These are phyloP conservation scores for Dichotomopilus funicola DNA, from an alignment of 2,329 filamentous ascomycete species.

Conservation along the genomic window DNA sequence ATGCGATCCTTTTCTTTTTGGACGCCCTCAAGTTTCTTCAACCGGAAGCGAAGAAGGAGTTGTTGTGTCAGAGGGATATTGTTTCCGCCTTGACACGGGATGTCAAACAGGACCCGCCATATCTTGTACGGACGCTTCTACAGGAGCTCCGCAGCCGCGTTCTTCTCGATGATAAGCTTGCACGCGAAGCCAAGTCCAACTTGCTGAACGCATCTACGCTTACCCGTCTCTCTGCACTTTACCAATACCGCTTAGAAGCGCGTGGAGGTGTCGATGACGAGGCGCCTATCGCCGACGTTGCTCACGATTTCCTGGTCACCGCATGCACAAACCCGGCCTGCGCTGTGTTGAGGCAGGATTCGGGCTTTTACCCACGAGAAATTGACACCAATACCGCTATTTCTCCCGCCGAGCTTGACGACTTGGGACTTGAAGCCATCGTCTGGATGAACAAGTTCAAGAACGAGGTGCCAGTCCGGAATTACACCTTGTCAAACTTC, in stretches of 20 bases:
- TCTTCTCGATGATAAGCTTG: conserved; percentile 66
- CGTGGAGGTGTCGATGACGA: conserved; percentile 32
- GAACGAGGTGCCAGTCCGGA: conserved; percentile 66
- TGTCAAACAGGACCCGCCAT: conserved; percentile 69
- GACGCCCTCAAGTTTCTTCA: conserved; percentile 73
- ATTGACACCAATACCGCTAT: conserved; percentile 48
- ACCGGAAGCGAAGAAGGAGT: conserved; percentile 69
- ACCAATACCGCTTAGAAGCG: conserved; percentile 51
- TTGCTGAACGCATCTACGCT: conserved; percentile 71
- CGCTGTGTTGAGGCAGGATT: conserved; percentile 69
- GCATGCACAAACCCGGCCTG: conserved; percentile 67
- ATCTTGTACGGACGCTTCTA: conserved; percentile 69
- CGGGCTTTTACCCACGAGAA: conserved; percentile 77
- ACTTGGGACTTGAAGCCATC: conserved; percentile 62
- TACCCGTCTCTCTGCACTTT: conserved; percentile 64
- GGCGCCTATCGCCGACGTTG: conserved; percentile 55
- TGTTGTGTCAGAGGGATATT: conserved; percentile 70
- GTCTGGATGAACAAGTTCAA: conserved; percentile 63
- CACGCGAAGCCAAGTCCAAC: conserved; percentile 66
- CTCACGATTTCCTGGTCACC: conserved; percentile 68
- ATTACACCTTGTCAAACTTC: conserved; percentile 72
- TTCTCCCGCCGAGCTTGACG: conserved; percentile 38
- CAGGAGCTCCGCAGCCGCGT: conserved; percentile 63
- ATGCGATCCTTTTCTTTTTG: conserved; percentile 74
- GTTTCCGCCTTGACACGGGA: conserved; percentile 67